phyloP scores from a whole-genome alignment of 1,284 basidiomycete species.

The Moesziomyces parantarcticus region DNA sequence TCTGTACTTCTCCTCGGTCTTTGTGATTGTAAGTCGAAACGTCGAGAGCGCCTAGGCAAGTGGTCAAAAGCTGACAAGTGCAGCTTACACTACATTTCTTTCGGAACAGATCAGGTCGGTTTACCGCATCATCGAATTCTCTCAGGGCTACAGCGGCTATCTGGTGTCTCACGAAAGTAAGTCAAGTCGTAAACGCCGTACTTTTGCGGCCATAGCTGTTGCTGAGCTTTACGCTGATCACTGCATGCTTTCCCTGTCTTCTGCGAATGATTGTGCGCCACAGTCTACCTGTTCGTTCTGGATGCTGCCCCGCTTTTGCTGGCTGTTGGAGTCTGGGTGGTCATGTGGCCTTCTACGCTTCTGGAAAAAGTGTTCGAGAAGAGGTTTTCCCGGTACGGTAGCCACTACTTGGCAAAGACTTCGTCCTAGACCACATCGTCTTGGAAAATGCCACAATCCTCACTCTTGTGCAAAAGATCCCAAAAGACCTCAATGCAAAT shows the following conservation, averaged over 20 bases:
- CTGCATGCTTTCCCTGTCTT: not conserved
- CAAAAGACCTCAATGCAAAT: no score
- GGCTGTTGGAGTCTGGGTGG: constrained; percentile 43
- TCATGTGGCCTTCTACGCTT: constrained; percentile 45
- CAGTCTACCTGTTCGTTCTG: constrained; percentile 48
- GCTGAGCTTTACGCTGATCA: no score
- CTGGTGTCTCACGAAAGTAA: constrained; percentile 48
- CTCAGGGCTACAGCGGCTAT: constrained; percentile 50
- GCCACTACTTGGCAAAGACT: constrained; percentile 11
- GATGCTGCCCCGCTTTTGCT: constrained; percentile 52
- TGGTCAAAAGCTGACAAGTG: no score
- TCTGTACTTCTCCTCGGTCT: constrained; percentile 32
- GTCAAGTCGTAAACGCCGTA: no score
- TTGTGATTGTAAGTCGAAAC: constrained; percentile 26
- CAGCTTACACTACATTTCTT: no score
- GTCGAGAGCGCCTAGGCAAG: no score
- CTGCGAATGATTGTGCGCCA: not conserved
- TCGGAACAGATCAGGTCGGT: constrained; percentile 35
- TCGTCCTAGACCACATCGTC: not conserved
- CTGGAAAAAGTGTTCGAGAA: constrained; percentile 30
- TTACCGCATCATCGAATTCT: constrained; percentile 54
- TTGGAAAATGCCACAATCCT: no score
- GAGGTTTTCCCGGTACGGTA: constrained; percentile 5
- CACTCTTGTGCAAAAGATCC: no score
- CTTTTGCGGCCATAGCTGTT: not conserved